These are phyloP conservation scores for Metschnikowia kofuensis DNA, from an alignment of 805 yeast genomes.

Conservation along the genomic window DNA sequence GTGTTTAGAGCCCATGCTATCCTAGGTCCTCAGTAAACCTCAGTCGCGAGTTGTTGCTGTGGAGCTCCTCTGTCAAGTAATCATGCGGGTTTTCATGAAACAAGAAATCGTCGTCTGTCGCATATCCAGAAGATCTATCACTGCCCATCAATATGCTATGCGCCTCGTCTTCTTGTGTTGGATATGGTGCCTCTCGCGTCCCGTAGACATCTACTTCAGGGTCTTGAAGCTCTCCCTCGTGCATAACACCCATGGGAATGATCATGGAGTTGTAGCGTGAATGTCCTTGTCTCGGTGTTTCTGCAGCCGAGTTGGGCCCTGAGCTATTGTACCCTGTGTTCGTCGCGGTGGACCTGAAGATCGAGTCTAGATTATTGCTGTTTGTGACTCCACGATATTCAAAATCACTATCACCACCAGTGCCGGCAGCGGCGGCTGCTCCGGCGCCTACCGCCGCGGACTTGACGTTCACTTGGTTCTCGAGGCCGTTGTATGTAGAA, in stretches of 20 bases:
- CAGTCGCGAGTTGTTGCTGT: constrained; percentile 19
- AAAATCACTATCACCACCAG: constrained; percentile 29
- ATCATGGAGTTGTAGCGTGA: constrained; percentile 15
- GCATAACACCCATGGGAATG: constrained; percentile 9
- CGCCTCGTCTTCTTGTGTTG: constrained; percentile 6
- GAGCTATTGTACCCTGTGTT: constrained; percentile 11
- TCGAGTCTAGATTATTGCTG: constrained; percentile 40
- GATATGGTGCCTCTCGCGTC: constrained; percentile 10
- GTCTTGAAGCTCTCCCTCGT: constrained; percentile 3
- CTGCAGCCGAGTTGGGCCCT: constrained; percentile 13
- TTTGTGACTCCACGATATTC: constrained; percentile 44
- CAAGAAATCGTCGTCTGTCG: constrained; percentile 14
- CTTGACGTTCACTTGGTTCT: constrained; percentile 21
- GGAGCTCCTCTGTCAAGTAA: constrained; percentile 11
- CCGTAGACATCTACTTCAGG: background rate
- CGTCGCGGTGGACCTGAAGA: constrained; percentile 23
- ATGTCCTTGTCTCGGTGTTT: constrained; percentile 9
- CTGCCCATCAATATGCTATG: constrained; percentile 3
- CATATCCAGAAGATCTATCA: constrained; percentile 14
- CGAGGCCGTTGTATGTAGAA: constrained; percentile 26
- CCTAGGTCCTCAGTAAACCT: constrained; percentile 18
- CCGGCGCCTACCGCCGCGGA: constrained; percentile 15
- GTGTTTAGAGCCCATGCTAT: background rate
- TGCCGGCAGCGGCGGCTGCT: constrained; percentile 4
- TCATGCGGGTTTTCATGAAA: constrained; percentile 9